Percentiles rank a stretch among this genome's conserved stretches.
Evolutionary conservation across 768 basidiomycete genomes (phyloP).

Genomic region (Cyathus striatus): DNA sequence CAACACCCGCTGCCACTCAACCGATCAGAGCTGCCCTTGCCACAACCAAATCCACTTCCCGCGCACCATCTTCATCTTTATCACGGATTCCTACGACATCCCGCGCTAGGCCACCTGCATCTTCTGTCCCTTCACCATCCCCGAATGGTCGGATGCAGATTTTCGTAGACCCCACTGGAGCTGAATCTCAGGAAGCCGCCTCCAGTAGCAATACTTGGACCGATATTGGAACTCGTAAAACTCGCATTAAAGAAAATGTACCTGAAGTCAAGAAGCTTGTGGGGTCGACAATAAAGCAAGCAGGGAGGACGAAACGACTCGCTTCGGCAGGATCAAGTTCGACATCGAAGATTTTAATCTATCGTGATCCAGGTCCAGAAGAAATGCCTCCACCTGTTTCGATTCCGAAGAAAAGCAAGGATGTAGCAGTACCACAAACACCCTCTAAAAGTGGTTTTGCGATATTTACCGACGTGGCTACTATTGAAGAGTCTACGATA

Average conservation of each 20-base stretch:
- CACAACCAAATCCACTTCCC: constrained; percentile 36
- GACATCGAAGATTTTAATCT: constrained; percentile 56
- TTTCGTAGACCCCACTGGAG: constrained; percentile 67
- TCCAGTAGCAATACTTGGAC: constrained; percentile 52
- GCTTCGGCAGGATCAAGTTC: constrained; percentile 35
- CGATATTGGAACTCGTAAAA: constrained; percentile 74
- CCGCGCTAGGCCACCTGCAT: too few relatives aligned
- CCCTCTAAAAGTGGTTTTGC: constrained; percentile 25
- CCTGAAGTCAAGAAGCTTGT: constrained; percentile 64
- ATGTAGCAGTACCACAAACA: constrained; percentile 18
- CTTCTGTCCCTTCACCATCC: constrained; percentile 25
- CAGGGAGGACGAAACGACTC: constrained; percentile 50
- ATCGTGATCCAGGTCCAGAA: constrained; percentile 54
- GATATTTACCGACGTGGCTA: constrained; percentile 39
- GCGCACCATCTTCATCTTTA: constrained; percentile 25
- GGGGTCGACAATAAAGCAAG: constrained; percentile 62
- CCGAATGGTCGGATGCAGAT: constrained; percentile 61
- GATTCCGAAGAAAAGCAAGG: constrained; percentile 17
- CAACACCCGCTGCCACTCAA: constrained; percentile 25
- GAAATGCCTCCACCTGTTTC: constrained; percentile 37
- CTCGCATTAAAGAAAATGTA: constrained; percentile 75
- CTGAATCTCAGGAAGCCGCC: constrained; percentile 37
- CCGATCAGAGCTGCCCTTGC: constrained; percentile 26
- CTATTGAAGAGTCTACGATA: constrained; percentile 14
- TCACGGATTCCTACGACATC: constrained; percentile 16